A percentile compares a stretch with the other conserved stretches of the same genome.
phyloP scores from a whole-genome alignment of 371 early-diverging fungal species.

The Entomophthora muscae region DNA sequence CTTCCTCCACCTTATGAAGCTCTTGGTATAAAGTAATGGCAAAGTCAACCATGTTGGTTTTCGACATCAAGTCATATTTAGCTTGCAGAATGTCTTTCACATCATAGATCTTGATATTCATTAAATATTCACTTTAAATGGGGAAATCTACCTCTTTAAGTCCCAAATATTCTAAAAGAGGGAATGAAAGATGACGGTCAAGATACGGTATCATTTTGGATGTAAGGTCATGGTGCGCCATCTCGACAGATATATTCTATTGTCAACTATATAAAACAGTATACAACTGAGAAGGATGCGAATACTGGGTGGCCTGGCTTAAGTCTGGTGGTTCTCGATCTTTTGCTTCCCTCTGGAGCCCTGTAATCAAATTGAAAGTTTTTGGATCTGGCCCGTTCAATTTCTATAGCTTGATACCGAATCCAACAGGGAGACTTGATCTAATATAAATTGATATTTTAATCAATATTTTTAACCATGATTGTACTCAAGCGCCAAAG shows the following conservation, averaged over 20 bases:
- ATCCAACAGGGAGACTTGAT: no score
- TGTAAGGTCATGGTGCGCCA: constrained; percentile 69
- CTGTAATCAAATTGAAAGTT: no score
- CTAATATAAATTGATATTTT: no score
- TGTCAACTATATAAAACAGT: no score
- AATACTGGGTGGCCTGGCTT: no score
- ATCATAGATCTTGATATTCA: constrained; percentile 39
- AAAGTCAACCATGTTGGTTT: constrained; percentile 88
- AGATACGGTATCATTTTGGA: constrained; percentile 65
- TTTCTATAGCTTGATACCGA: no score
- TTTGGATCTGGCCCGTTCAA: no score
- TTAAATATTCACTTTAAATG: not conserved
- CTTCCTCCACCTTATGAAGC: constrained; percentile 43
- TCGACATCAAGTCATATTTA: constrained; percentile 65
- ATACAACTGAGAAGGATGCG: no score
- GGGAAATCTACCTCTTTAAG: constrained; percentile 33
- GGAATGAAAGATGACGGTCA: constrained; percentile 83
- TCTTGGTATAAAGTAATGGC: constrained; percentile 60
- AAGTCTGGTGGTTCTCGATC: no score
- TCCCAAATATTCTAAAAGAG: constrained; percentile 69
- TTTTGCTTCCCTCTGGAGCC: no score
- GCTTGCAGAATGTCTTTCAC: constrained; percentile 55
- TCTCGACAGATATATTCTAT: constrained; percentile 18
- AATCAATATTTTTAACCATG: no score
- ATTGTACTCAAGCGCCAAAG: no score